Percentiles rank a stretch among this genome's conserved stretches.
Evolutionary conservation across 2,329 filamentous ascomycete genomes (phyloP).

Genomic region (Aspergillus caelatus): DNA sequence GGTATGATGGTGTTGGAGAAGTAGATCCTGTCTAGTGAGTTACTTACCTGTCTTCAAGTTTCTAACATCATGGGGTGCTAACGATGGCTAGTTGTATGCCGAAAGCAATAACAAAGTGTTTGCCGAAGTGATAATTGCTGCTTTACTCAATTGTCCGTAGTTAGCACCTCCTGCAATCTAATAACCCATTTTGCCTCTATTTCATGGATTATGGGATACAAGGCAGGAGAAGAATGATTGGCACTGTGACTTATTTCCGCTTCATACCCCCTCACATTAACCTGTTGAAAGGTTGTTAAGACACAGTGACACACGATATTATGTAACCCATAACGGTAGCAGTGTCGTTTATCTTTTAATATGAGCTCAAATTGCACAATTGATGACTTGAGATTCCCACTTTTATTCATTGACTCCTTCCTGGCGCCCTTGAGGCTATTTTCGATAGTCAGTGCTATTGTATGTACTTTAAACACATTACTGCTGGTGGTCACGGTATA

Average conservation of each 20-base stretch:
- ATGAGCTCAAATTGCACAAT: not conserved
- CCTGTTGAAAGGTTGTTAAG: slow-evolving; percentile 41
- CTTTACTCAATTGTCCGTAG: slow-evolving; percentile 13
- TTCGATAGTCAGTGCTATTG: not conserved
- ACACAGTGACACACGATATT: slow-evolving; percentile 40
- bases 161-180: slow-evolving; percentile 66
- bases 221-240: slow-evolving; percentile 65
- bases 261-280: slow-evolving; percentile 41
- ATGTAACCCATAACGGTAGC: not conserved
- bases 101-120: slow-evolving; percentile 65
- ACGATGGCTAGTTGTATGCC: slow-evolving; percentile 66
- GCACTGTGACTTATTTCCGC: slow-evolving; percentile 46
- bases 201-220: slow-evolving; percentile 68
- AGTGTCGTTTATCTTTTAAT: not conserved
- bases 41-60: slow-evolving; percentile 11
- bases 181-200: slow-evolving; percentile 61
- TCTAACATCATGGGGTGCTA: not conserved
- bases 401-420: not conserved
- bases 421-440: not conserved
- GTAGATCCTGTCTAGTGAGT: slow-evolving; percentile 86
- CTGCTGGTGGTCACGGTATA: not conserved
- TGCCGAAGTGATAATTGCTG: slow-evolving; percentile 36
- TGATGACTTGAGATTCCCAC: not conserved
- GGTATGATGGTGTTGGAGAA: slow-evolving; percentile 72
- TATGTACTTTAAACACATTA: not conserved